Evolutionary conservation across 352 stramenopile species (phyloP), one percentile per base, ranked within the genome.

Genomic region (Phytophthora cryptogea): DNA sequence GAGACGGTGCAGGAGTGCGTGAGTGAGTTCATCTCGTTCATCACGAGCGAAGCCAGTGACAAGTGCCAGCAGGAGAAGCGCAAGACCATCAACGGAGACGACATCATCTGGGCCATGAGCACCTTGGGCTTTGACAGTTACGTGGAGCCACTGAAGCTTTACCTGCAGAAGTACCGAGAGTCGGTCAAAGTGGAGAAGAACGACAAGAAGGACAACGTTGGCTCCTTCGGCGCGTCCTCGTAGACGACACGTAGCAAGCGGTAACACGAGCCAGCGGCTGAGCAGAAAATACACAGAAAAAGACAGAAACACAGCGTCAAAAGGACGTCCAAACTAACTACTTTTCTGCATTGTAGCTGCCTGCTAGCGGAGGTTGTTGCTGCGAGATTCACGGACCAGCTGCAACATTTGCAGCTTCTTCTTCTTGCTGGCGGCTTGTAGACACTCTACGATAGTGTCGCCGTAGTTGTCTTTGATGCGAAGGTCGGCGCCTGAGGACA

Each of bases 21-120:
- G 55, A 99, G 92, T 43, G 98, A 99, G 82, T 99, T 99, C 78
- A 99, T 99, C 71, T 99, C 94, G 71, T 99, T 99, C 82, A 99
- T 99, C 70, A 99, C 97, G 52, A 98, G 83, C 68, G 89, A 98
- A 66, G 98, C 98, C 27, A 98, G 89, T 62, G 97, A 99, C 76
- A 99, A 99, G 69, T 99, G 97, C 77, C 92, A 99, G 70, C 95
- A 99, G 68, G 97, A 99, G 78, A 99, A 99, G 78, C 82, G 98
- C 52, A 99, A 99, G 87, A 99, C 97, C 23, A 99, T 99, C 74
- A 99, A 99, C 75, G 98, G 98, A 39, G 97, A 99, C 76, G 98
- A 99, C 78, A 90, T 99, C 54, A 88, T 99, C 40, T 99, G 96
- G 96, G 97, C 98, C 45, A 99, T 99, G 97, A 98, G 89, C 64